Percentiles rank a stretch among this genome's conserved stretches.
Evolutionary conservation across 148 eudicot species (phyloP).

Genomic region (Oxyria digyna): DNA sequence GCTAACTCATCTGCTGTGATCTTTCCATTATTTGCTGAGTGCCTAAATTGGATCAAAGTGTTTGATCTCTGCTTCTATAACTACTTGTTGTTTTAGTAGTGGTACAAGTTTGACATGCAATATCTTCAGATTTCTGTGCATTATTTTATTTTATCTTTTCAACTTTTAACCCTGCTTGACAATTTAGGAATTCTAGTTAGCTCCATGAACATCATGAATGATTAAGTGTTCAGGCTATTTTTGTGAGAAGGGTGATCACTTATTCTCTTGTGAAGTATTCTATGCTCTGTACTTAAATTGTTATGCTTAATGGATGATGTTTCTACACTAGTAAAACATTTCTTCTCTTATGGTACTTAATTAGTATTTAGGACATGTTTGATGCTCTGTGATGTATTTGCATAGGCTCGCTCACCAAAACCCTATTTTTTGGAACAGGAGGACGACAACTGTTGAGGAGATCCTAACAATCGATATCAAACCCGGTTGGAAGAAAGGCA

Average conservation of each 20-base stretch:
- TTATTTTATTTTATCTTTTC: neutral
- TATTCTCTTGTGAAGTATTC: neutral
- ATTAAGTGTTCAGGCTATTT: neutral
- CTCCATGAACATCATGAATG: neutral
- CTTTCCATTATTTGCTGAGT: no score
- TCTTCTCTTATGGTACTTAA: no score
- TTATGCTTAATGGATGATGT: neutral
- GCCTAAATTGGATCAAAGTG: no score
- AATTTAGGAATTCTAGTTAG: no score
- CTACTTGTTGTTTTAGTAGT: neutral
- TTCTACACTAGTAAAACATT: neutral
- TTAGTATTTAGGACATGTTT: no score
- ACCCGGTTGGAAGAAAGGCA: constrained; percentile 53
- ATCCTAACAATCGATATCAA: constrained; percentile 32
- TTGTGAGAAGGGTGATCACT: no score
- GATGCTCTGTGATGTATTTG: neutral
- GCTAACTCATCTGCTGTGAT: neutral
- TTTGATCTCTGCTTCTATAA: neutral
- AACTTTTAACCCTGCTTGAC: no score
- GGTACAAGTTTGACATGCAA: neutral
- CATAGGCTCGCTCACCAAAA: neutral
- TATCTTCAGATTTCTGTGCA: neutral
- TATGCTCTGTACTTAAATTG: neutral
- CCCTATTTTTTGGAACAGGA: constrained; percentile 15
- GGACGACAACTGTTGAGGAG: constrained; percentile 27